Percentiles rank a stretch among this genome's conserved stretches.
Conservation (phyloP, 2,329 filamentous ascomycete genomes). For the Cordyceps cateniannulata region DNA sequence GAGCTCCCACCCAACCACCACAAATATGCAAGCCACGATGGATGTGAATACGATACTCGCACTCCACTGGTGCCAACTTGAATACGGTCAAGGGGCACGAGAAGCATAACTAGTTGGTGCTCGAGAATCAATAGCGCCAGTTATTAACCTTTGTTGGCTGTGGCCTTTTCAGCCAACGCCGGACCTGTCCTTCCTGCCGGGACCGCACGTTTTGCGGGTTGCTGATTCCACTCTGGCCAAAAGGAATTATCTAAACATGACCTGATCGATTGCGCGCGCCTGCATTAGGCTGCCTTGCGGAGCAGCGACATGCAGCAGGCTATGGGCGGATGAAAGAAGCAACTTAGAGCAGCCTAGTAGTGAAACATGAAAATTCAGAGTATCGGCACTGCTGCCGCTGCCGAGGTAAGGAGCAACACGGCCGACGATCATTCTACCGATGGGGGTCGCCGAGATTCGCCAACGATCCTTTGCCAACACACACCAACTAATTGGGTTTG, state of each 20-base stretch:
- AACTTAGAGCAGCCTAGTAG: background rate
- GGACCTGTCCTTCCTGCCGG: background rate
- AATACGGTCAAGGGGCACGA: background rate
- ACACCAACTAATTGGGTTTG: background rate
- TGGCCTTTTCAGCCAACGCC: background rate
- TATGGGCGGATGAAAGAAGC: too few relatives aligned
- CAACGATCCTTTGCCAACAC: background rate
- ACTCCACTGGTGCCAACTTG: background rate
- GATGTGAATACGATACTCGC: background rate
- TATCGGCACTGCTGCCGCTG: background rate
- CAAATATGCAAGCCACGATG: background rate
- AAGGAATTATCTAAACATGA: too few relatives aligned
- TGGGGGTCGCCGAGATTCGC: background rate
- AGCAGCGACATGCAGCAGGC: too few relatives aligned
- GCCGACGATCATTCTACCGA: background rate
- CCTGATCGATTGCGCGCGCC: too few relatives aligned
- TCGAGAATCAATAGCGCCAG: background rate
- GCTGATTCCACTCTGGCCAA: too few relatives aligned
- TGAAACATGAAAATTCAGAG: background rate
- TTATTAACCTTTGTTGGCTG: background rate
- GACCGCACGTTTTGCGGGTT: background rate
- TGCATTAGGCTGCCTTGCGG: too few relatives aligned
- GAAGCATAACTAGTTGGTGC: background rate
- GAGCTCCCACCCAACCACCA: background rate
- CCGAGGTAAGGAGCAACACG: background rate